Evolutionary conservation across 257 asterid genomes (phyloP).

Genomic region (Solanum virginianum): DNA sequence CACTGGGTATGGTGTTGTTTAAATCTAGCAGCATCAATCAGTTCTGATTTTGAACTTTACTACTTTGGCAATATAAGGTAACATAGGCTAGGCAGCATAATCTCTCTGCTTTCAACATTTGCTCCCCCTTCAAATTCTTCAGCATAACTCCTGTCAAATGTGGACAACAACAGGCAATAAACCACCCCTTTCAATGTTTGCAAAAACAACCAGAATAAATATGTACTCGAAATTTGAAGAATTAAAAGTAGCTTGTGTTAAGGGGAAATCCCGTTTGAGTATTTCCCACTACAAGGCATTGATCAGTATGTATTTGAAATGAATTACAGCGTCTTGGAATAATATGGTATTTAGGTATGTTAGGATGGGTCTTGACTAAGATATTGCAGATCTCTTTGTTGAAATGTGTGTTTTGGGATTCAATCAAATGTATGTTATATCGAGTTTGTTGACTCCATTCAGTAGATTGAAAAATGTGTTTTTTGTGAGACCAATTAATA

Average conservation of each 20-base stretch:
- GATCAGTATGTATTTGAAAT: constrained; percentile 43
- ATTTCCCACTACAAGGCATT: constrained; percentile 50
- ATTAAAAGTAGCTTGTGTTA: constrained; percentile 41
- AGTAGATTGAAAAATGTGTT: constrained; percentile 41
- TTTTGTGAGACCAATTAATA: too few species aligned
- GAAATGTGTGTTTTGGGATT: constrained; percentile 43
- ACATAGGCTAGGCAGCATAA: too few species aligned
- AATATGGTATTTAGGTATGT: constrained; percentile 66
- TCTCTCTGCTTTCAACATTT: constrained; percentile 20
- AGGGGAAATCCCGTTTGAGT: constrained; percentile 30
- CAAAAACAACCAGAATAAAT: constrained; percentile 23
- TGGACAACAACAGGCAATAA: constrained; percentile 15
- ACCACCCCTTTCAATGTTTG: constrained; percentile 20
- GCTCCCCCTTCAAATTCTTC: constrained; percentile 17
- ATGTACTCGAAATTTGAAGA: constrained; percentile 48
- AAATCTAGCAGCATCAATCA: too few species aligned
- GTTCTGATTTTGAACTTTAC: too few species aligned
- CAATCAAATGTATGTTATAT: constrained; percentile 36
- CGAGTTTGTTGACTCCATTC: constrained; percentile 57
- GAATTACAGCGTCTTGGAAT: constrained; percentile 38
- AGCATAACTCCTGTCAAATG: constrained; percentile 27
- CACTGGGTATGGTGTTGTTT: too few species aligned
- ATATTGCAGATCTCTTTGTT: constrained; percentile 37
- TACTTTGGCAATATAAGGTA: too few species aligned
- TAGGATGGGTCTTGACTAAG: constrained; percentile 23